Evolutionary conservation across 495 filamentous ascomycete species (phyloP), one percentile per base, ranked within the genome.

Genomic region (Chaetomium cochliodes): DNA sequence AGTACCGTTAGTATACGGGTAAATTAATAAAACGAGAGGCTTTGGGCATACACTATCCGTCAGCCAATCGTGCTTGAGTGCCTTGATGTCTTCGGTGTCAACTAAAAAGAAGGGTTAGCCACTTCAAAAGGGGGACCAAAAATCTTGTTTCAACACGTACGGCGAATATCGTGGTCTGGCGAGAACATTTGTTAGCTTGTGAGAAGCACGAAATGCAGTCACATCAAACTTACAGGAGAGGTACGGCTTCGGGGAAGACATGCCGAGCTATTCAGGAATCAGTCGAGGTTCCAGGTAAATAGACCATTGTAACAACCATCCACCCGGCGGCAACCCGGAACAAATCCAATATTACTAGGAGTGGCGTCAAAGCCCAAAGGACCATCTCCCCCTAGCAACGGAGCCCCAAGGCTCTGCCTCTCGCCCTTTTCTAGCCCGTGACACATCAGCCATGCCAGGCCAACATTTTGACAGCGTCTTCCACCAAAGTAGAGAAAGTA

Each of bases 11-110:
- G 66, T 57, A n/a, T 55, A 33, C 46, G 33, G 61, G 55, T 30
- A 73, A 60, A 49, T 64, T 33, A 50, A 42, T 62, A 47, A 53
- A 25, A 12, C 8, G 16, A 16, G 30, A 30, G 39, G 41, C 63
- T 52, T 25, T 18, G 16, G 63, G 77, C 88, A 62, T 84, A 96
- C 92, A 80, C 96, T 97, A 75, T 98, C 94, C n/a, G 93, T 98
- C 55, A 98, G 81, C 94, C 94, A 98, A 80, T 97, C 96, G 73
- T 90, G 81, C 78, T 90, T 93, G 53, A 98, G 82, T 33, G 87
- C 87, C 74, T 90, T 88, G 65, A 97, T 84, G 76, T 98, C 94
- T 71, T 93, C 91, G 72, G 85, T 75, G 22, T 74, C 78, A 22
- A 81, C 74, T 81, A 37, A 6, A 62, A 11, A 62, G 15, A 15